Conservation (phyloP, 805 yeast genomes). For the Saturnispora gosingensis region DNA sequence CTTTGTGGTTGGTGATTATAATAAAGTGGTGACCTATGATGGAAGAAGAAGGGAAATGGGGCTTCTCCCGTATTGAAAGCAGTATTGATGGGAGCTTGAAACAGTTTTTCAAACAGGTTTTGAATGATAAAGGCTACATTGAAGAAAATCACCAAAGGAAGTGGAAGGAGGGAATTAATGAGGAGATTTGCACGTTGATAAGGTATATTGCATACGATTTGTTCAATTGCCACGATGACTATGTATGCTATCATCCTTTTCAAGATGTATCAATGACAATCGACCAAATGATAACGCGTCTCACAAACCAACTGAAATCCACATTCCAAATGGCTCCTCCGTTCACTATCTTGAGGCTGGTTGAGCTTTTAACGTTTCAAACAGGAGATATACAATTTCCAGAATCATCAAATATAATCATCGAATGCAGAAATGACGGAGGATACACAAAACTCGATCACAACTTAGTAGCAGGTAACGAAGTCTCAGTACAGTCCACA, state of each 20-base stretch:
- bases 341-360: background rate
- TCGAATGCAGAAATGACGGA: background rate
- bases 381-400: constrained; percentile 2
- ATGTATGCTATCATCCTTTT: background rate
- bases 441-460: background rate
- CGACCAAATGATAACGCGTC: background rate
- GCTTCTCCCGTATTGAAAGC: background rate
- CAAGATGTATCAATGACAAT: background rate
- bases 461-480: constrained; percentile 1
- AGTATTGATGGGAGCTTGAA: background rate
- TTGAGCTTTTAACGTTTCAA: constrained; percentile 1
- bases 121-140: constrained; percentile 4
- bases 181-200: background rate
- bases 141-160: background rate
- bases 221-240: constrained; percentile 2
- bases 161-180: background rate
- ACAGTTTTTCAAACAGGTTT: background rate
- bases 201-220: background rate
- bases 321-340: constrained; percentile 1
- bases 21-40: background rate
- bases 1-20: background rate
- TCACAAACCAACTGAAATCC: background rate
- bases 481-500: background rate
- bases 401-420: background rate
- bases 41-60: background rate